A percentile compares a stretch with the other conserved stretches of the same genome.
phyloP scores from a whole-genome alignment of 2,329 filamentous ascomycete species.

The Alternaria sp. region DNA sequence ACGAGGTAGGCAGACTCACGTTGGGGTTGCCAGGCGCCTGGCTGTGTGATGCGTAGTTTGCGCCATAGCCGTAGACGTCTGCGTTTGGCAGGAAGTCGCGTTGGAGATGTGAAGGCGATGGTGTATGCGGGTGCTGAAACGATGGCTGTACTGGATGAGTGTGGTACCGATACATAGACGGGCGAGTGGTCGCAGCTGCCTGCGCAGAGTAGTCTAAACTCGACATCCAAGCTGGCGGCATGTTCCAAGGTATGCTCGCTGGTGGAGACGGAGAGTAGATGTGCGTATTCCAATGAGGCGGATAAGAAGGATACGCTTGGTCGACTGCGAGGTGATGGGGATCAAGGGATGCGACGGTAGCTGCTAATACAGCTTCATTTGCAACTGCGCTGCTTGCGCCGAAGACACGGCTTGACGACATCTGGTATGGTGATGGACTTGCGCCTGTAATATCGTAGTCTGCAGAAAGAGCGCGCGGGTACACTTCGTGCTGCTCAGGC shows the following conservation, averaged over 20 bases:
- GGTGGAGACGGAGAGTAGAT: slow-evolving; percentile 23
- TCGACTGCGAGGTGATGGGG: slow-evolving; percentile 13
- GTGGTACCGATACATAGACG: slow-evolving; percentile 20
- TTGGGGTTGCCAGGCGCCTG: slow-evolving; percentile 16
- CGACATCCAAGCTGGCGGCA: slow-evolving; percentile 25
- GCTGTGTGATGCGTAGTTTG: slow-evolving; percentile 12
- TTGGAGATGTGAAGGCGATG: slow-evolving; percentile 18
- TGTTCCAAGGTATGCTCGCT: slow-evolving; percentile 25
- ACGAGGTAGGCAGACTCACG: slow-evolving; percentile 25
- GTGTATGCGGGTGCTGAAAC: slow-evolving; percentile 20
- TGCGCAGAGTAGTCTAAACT: slow-evolving; percentile 15
- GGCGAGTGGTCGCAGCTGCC: slow-evolving; percentile 7
- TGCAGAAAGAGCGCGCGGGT: slow-evolving; percentile 24
- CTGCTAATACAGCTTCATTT: slow-evolving; percentile 12
- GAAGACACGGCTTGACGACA: slow-evolving; percentile 18
- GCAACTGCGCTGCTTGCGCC: slow-evolving; percentile 13
- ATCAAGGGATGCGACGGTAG: slow-evolving; percentile 18
- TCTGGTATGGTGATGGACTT: slow-evolving; percentile 8
- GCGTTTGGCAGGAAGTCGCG: slow-evolving; percentile 12
- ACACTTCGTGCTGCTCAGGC: slow-evolving; percentile 17
- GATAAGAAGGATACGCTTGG: slow-evolving; percentile 20
- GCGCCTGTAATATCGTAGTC: slow-evolving; percentile 17
- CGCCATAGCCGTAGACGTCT: slow-evolving; percentile 20
- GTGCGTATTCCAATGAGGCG: slow-evolving; percentile 20
- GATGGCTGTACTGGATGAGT: slow-evolving; percentile 12